Base-by-base conservation (phyloP, 441 rosid species). In the Bruguiera hainesii region DNA sequence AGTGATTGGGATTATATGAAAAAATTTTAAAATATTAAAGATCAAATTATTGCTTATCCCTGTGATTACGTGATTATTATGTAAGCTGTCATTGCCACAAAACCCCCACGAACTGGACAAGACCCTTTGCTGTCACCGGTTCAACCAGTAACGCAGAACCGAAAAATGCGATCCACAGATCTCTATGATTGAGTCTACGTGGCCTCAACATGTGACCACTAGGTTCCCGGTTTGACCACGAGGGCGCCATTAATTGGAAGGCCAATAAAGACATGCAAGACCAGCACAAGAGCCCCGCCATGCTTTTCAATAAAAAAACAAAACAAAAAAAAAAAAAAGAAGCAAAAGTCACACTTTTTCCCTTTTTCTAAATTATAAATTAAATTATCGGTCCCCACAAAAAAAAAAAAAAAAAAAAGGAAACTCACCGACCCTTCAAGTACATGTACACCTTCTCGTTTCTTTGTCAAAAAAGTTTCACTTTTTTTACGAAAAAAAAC, bases 281-380 rank as follows among this genome's bases (percentile, higher is more conserved):
- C 21, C 20, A 37, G 60, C 81, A 73, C 86, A 71, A 42, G 86
- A 79, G 65, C 70, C 86, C 59, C 72, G 84, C 82, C 77, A 50
- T 66, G 68, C 35, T 74, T 74, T 74, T 69, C 75, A 74, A 71
- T 68, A 0, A 26, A 26, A 26, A 26, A 25, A 1, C 20, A 20
- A 20, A 20, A 20, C 20, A 25, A 25, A 25, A 25, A 25, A 25
- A 2, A 30, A 5, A 5, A 78, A 76, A 78, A 7, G 7, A 52
- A 52, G 4, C 56, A 23, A 2, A 4, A 23, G 11, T 11, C 56
- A 0, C 26, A 11, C 26, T 20, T 52, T 52, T 20, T 26, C 18
- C n/a, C 15, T 0, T 37, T 0, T 26, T 29, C 30, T 16, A 7
- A 30, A 30, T 30, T 6, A 18, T 55, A 23, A 16, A 49, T 63